Evolutionary conservation across 805 yeast species (phyloP).

Genomic region (Cyberlindnera saturnus): DNA sequence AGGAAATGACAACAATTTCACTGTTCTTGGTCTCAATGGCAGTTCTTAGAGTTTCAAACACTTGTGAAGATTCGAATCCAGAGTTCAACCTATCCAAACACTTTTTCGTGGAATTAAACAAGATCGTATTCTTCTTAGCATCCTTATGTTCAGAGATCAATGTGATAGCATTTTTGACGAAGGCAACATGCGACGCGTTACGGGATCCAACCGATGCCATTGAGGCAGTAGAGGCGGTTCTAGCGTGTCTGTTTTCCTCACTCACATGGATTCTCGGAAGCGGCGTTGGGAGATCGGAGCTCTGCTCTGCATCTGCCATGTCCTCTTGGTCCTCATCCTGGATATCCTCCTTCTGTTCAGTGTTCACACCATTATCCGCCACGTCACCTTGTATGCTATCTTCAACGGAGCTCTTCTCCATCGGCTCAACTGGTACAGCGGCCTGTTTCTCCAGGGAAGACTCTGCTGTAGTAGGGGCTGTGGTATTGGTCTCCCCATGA

Average conservation of each 20-base stretch:
- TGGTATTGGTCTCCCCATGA: not conserved
- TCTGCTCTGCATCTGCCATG: constrained; percentile 14
- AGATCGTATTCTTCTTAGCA: constrained; percentile 40
- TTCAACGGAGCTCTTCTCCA: not conserved
- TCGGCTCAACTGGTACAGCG: too few species aligned
- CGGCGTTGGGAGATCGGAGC: constrained; percentile 11
- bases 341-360: not conserved
- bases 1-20: constrained; percentile 64
- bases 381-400: too few species aligned
- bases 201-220: constrained; percentile 18
- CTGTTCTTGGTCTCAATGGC: constrained; percentile 64
- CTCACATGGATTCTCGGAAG: constrained; percentile 15
- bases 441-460: not conserved
- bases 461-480: not conserved
- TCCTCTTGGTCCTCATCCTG: constrained; percentile 13
- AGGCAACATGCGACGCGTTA: constrained; percentile 27
- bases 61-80: constrained; percentile 40
- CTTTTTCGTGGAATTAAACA: constrained; percentile 27
- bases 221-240: constrained; percentile 17
- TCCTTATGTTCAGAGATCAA: constrained; percentile 54
- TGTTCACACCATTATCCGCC: not conserved
- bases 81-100: constrained; percentile 22
- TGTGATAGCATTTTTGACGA: constrained; percentile 55
- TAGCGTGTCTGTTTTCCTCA: constrained; percentile 12
- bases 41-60: constrained; percentile 73